Base-by-base conservation (phyloP, 768 basidiomycete species). In the Fomitopsis serialis region DNA sequence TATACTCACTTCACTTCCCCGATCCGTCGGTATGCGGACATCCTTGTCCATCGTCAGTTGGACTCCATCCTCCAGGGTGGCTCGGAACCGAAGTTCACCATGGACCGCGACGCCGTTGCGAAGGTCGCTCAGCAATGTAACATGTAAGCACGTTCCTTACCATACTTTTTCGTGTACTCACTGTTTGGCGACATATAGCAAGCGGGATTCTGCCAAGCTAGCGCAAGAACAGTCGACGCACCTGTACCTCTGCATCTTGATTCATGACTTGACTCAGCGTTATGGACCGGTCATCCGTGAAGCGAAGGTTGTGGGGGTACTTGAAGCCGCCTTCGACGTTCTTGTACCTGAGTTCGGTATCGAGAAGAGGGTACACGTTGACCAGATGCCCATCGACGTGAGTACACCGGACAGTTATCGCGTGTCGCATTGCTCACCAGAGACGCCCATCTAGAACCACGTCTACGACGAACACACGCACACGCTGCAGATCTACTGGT, bases 41-140 rank as follows among this genome's bases (percentile, higher is more conserved):
- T 99, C 45, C 76, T 99, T 42, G 95, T 96, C 11, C 97, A 98
- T 67, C 92, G 97, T 54, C 95, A 98, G 72, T 78, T 99, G 48
- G 96, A 98, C 63, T 88, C 92, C 13, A 82, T 92, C 53, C 71
- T 97, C 15, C 84, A 84, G 61, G 82, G 80, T 46, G 84, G 79
- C 64, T 80, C 70, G n/a, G 95, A 96, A 17, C 76, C 82, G 48
- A 96, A 95, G 70, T 98, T 99, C 71, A 83, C 82, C 35, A 94
- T 98, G 92, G 97, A 99, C 65, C 89, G 95, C 57, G 97, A 98
- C 69, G 89, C 94, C 53, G 94, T 98, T 32, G 93, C 95, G 24
- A 98, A 98, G 72, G 82, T 97, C 21, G 96, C 97, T 42, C 96
- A 98, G 66, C 94, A 98, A 65, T 98, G 95, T 70, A 98, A 98